Evolutionary conservation across 192 early-diverging fungal genomes (phyloP).

Genomic region (Piromyces finnis): DNA sequence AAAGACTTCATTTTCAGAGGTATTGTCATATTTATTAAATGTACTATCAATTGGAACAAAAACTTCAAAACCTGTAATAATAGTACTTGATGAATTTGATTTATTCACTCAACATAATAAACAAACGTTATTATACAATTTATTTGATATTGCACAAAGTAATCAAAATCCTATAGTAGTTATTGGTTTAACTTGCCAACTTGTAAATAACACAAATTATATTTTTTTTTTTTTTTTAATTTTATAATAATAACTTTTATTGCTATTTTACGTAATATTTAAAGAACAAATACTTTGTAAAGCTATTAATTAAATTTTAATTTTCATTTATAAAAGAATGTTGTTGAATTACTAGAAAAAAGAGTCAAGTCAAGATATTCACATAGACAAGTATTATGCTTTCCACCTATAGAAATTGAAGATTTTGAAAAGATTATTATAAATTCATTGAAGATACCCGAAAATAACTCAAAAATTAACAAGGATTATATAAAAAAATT

Average conservation of each 20-base stretch:
- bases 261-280: too few relatives aligned
- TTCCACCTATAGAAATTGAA: conserved; percentile 28
- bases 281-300: too few relatives aligned
- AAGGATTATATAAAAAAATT: not conserved
- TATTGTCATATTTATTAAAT: conserved; percentile 38
- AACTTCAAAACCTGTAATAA: conserved; percentile 46
- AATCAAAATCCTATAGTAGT: conserved; percentile 70
- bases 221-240: not conserved
- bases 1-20: conserved; percentile 52
- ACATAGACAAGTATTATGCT: conserved; percentile 60
- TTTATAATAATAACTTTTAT: too few relatives aligned
- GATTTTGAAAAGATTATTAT: conserved; percentile 38
- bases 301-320: too few relatives aligned
- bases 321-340: too few relatives aligned
- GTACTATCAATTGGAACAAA: conserved; percentile 35
- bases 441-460: conserved; percentile 18
- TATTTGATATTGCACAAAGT: conserved; percentile 80
- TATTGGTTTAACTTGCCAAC: conserved; percentile 61
- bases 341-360: conserved; percentile 73
- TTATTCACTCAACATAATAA: conserved; percentile 80
- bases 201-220: conserved; percentile 14
- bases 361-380: conserved; percentile 90
- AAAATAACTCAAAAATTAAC: not conserved
- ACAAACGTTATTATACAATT: conserved; percentile 79
- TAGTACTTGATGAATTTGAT: conserved; percentile 89